Percentiles rank a stretch among this genome's conserved stretches.
Conservation (phyloP, 805 yeast species). For the Hanseniaspora clermontiae region DNA sequence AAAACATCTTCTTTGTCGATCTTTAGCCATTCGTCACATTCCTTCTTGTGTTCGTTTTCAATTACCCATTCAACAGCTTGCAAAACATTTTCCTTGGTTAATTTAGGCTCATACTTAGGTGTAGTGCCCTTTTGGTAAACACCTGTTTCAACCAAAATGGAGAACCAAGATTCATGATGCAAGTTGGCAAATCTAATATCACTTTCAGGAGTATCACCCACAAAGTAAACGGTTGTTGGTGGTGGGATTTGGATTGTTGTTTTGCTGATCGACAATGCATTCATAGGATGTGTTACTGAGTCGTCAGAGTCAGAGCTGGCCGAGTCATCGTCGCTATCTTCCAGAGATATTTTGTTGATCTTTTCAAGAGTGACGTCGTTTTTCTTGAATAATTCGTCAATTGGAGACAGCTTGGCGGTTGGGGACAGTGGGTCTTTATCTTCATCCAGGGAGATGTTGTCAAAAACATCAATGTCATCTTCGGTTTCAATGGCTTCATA, state of each 20-base stretch:
- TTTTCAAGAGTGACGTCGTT: not conserved
- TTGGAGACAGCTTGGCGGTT: not conserved
- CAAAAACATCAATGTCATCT: constrained; percentile 22
- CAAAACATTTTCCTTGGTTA: constrained; percentile 57
- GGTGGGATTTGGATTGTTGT: constrained; percentile 42
- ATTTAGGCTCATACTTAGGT: constrained; percentile 71
- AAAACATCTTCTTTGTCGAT: not conserved
- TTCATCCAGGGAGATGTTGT: constrained; percentile 20
- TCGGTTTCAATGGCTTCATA: constrained; percentile 20
- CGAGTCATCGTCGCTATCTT: constrained; percentile 23
- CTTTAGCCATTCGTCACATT: constrained; percentile 58
- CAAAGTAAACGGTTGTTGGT: constrained; percentile 75
- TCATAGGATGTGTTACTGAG: not conserved
- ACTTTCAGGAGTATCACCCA: constrained; percentile 83
- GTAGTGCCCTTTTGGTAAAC: constrained; percentile 69
- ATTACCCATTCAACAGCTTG: constrained; percentile 76
- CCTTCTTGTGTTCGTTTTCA: constrained; percentile 64
- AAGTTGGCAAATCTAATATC: constrained; percentile 80
- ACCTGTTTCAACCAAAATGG: constrained; percentile 76
- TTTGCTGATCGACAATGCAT: constrained; percentile 4
- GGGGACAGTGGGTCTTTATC: not conserved
- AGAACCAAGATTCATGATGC: constrained; percentile 73
- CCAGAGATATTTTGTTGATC: constrained; percentile 2
- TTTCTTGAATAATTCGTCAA: not conserved
- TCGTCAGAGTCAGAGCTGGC: constrained; percentile 14